These are phyloP conservation scores for Phytophthora melonis DNA, from an alignment of 352 stramenopile genomes.

Conservation along the genomic window DNA sequence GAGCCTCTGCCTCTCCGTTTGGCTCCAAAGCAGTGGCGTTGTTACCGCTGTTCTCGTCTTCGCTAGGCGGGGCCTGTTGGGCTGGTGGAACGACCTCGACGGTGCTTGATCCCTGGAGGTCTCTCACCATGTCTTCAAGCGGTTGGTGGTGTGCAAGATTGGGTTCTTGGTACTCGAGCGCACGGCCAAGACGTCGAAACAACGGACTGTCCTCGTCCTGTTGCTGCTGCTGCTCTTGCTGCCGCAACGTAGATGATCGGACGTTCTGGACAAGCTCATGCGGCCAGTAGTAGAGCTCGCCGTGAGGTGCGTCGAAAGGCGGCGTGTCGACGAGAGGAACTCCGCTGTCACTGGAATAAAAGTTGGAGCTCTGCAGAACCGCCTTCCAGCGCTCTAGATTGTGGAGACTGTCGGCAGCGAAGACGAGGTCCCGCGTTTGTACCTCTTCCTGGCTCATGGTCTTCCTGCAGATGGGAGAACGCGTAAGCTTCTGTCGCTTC, in stretches of 20 bases:
- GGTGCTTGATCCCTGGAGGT: slow-evolving; percentile 13
- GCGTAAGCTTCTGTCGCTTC: slow-evolving; percentile 48
- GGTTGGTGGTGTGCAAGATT: slow-evolving; percentile 3
- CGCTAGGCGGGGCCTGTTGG: slow-evolving; percentile 11
- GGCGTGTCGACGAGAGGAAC: slow-evolving; percentile 17
- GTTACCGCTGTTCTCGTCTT: slow-evolving; percentile 1
- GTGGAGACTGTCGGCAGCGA: slow-evolving; percentile 49
- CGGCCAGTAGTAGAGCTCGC: slow-evolving; percentile 52
- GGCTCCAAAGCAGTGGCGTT: neutral
- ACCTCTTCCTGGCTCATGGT: slow-evolving; percentile 55
- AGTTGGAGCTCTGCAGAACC: slow-evolving; percentile 45
- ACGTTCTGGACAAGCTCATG: slow-evolving; percentile 44
- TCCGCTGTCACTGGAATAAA: slow-evolving; percentile 31
- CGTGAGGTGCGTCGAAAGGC: slow-evolving; percentile 23
- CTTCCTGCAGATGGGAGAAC: slow-evolving; percentile 49
- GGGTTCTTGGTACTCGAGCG: slow-evolving; percentile 17
- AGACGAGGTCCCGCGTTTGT: slow-evolving; percentile 45
- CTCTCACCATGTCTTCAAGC: slow-evolving; percentile 38
- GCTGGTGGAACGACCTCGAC: slow-evolving; percentile 28
- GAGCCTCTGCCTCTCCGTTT: too few species aligned
- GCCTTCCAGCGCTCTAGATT: slow-evolving; percentile 44
- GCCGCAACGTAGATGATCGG: slow-evolving; percentile 27
- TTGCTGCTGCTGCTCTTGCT: slow-evolving; percentile 12
- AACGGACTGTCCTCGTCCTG: slow-evolving; percentile 16
- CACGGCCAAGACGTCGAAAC: slow-evolving; percentile 26